Evolutionary conservation across 371 early-diverging fungal species (phyloP).

Genomic region (Syncephalastrum sp.): DNA sequence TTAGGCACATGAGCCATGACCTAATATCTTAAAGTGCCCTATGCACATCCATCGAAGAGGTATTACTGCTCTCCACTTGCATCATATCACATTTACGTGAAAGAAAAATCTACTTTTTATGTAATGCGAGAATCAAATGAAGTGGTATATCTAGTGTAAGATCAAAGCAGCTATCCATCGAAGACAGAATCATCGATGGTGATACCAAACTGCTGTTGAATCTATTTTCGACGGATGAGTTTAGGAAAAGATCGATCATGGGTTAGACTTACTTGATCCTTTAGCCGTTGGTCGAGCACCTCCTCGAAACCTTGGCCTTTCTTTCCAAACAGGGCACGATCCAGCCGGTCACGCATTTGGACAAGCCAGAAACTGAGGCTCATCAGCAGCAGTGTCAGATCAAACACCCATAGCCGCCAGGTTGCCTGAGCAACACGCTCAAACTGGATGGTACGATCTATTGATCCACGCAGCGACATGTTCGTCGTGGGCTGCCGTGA

Average conservation of each 20-base stretch:
- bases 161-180: constrained; percentile 42
- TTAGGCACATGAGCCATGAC: too few species aligned
- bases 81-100: too few species aligned
- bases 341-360: constrained; percentile 40
- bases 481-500: constrained; percentile 16
- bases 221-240: constrained; percentile 9
- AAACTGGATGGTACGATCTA: background rate
- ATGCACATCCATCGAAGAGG: too few species aligned
- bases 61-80: too few species aligned
- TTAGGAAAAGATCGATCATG: background rate
- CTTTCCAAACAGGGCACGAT: constrained; percentile 32
- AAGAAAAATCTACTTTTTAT: too few species aligned
- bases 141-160: too few species aligned
- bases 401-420: constrained; percentile 49
- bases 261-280: constrained; percentile 38
- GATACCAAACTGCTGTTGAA: constrained; percentile 70
- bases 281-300: constrained; percentile 63
- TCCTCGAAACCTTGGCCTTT: constrained; percentile 67
- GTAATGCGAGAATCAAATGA: too few species aligned
- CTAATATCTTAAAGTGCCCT: too few species aligned
- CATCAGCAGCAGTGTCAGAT: constrained; percentile 58
- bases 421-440: constrained; percentile 7
- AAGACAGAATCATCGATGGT: constrained; percentile 66
- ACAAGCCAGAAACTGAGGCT: constrained; percentile 61
- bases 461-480: constrained; percentile 4